These are phyloP conservation scores for Entoloma clypeatum DNA, from an alignment of 1,284 basidiomycete species.

Conservation along the genomic window DNA sequence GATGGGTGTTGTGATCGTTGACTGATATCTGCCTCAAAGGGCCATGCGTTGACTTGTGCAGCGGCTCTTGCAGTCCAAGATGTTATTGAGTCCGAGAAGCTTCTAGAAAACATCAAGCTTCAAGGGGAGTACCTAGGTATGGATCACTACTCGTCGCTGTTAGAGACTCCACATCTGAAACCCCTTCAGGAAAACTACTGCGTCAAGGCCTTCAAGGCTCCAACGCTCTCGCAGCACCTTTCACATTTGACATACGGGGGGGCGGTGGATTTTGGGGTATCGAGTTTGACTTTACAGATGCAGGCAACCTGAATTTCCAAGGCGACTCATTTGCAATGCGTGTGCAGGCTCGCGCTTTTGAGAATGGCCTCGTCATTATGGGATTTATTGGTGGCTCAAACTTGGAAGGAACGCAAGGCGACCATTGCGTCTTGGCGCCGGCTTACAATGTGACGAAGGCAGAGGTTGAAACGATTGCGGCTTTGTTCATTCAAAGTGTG, in stretches of 20 bases:
- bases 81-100: slow-evolving; percentile 63
- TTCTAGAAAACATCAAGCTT: slow-evolving; percentile 60
- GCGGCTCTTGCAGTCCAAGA: slow-evolving; percentile 78
- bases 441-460: slow-evolving; percentile 69
- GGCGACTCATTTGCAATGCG: slow-evolving; percentile 53
- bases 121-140: slow-evolving; percentile 61
- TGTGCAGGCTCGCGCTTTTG: slow-evolving; percentile 61
- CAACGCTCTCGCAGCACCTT: slow-evolving; percentile 56
- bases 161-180: slow-evolving; percentile 1
- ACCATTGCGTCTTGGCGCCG: slow-evolving; percentile 67
- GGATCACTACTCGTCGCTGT: slow-evolving; percentile 1
- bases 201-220: slow-evolving; percentile 48
- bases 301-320: slow-evolving; percentile 44
- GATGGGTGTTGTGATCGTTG: not conserved
- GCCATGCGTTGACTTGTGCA: slow-evolving; percentile 70
- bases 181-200: slow-evolving; percentile 45
- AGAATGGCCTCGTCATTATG: slow-evolving; percentile 66
- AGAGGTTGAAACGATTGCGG: slow-evolving; percentile 64
- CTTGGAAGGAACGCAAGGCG: slow-evolving; percentile 66
- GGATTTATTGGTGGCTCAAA: slow-evolving; percentile 69
- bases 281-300: slow-evolving; percentile 69
- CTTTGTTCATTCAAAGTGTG: slow-evolving; percentile 56
- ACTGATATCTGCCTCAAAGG: slow-evolving; percentile 33
- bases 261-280: slow-evolving; percentile 79
- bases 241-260: slow-evolving; percentile 72